Base-by-base conservation (phyloP, 352 stramenopile species). In the Globisporangium apiculatum region DNA sequence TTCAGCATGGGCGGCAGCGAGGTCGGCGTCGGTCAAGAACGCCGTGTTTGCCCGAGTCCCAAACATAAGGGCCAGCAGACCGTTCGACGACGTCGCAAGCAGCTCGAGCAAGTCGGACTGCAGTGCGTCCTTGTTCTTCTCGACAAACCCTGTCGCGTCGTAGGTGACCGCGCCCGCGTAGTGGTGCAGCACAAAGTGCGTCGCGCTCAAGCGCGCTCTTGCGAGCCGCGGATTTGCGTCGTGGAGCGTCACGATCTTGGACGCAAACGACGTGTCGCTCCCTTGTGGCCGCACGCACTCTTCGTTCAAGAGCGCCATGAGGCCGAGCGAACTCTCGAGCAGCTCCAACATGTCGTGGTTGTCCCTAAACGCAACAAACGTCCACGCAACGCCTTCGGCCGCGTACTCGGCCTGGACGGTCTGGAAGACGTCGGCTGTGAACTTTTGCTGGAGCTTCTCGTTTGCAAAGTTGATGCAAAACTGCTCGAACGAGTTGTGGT, bases 391-490 rank as follows among this genome's bases (percentile, higher is more conserved):
- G 41, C 77, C 71, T 51, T 94, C 85, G 60, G 73, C 69, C 37
- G 72, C 61, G 60, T 94, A 94, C 60, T 94, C 85, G 49, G 91
- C 80, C 62, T 95, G 83, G 0, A 95, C 86, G 1, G 78, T 93
- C 66, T 91, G 90, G 66, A 93, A 95, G 6, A 94, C 82, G 50
- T 95, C 86, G 43, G 84, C 60, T 3, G 83, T 95, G 60, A 95
- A 95, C 59, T 95, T 94, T 54, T 96, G 86, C 64, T 98, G 91
- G 31, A 98, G 72, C 64, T 97, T 97, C 63, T 98, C 93, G 62
- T 98, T 98, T 36, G 87, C 91, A 67, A 93, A 98, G 72, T 98
- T 98, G 67, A 98, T 98, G 69, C 92, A 98, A 52, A 98, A 96
- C 61, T 99, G 95, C 64, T 98, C 92, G 58, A 98, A 98, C 50